Base-by-base conservation (phyloP, 495 filamentous ascomycete genomes). In the Xylaria acuta region DNA sequence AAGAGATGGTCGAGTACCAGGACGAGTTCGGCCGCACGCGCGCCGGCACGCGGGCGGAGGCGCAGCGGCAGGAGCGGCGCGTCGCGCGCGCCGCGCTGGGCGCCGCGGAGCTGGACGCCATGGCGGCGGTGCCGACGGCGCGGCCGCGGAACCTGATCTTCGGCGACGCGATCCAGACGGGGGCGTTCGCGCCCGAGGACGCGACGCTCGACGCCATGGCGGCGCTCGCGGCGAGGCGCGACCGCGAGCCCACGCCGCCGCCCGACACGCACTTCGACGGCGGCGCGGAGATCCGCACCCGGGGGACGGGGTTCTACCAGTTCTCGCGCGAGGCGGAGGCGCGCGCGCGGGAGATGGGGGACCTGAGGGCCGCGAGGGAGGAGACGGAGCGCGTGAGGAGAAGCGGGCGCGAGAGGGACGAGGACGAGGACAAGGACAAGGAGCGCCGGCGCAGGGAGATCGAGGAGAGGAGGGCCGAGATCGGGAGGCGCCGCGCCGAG, bases 1-100 rank as follows among this genome's bases (percentile, higher is more conserved):
- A 86, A 87, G 91, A 93, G 36, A 77, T 92, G 8, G 79, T 98
- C 7, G 94, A 97, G 63, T 97, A 92, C 80, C 88, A 90, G 64
- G 96, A 99, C 79, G 95, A 98, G 73, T 94, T 97, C 75, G 97
- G 97, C 5, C 92, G 96, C 1, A 85, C 89, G 25, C 87, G 94
- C 3, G 86, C 77, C 9, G 92, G 88, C 25, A 95, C 92, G 3
- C 84, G 85, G 41, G 85, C 88, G 0, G 85, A 94, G 64, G 91
- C 88, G 0, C 85, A 87, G 41, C 84, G 84, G 0, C 84, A 90
- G 47, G 84, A 88, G 54, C 85, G 86, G 9, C 80, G 76, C 11
- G 81, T 79, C 36, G 76, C 76, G 40, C 85, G 83, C 51, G 74
- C 79, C 18, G 77, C 78, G 2, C 75, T 85, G 5, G 89, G 85